Percentiles rank a stretch among this genome's conserved stretches.
Evolutionary conservation across 345 rosid species (phyloP).

Genomic region (Angophora floribunda): DNA sequence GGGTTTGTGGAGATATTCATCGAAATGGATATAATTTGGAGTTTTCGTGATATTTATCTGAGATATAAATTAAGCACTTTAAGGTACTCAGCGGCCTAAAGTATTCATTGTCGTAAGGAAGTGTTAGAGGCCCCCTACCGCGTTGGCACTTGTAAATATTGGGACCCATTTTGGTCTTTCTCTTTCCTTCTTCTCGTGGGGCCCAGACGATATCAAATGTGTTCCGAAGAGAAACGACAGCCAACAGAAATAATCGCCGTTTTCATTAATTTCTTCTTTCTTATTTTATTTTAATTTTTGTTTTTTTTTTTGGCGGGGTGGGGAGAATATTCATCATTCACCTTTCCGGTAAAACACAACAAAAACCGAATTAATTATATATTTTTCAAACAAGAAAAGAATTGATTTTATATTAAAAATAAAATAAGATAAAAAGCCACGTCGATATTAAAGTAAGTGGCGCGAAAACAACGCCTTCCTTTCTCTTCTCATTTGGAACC

Average conservation of each 20-base stretch:
- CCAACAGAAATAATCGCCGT: neutral
- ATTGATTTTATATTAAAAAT: neutral
- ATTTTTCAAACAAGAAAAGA: neutral
- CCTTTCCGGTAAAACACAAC: neutral
- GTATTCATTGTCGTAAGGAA: neutral
- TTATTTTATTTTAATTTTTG: neutral
- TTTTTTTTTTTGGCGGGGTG: neutral
- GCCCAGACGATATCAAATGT: neutral
- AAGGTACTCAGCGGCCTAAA: neutral
- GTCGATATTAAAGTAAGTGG: conserved; percentile 36
- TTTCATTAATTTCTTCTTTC: neutral
- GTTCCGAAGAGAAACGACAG: neutral
- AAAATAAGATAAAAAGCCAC: neutral
- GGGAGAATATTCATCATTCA: neutral
- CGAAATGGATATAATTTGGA: too few species aligned
- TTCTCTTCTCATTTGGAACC: conserved; percentile 12
- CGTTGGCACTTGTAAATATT: neutral
- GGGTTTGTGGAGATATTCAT: too few species aligned
- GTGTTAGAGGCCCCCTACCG: neutral
- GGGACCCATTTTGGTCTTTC: neutral
- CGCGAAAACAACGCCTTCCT: conserved; percentile 60
- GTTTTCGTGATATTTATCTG: too few species aligned
- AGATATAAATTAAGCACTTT: too few species aligned
- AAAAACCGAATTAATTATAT: neutral
- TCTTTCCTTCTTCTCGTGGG: neutral